Evolutionary conservation across 306 rosid species (phyloP), one percentile per base, ranked within the genome.

Genomic region (Canavalia gladiata): DNA sequence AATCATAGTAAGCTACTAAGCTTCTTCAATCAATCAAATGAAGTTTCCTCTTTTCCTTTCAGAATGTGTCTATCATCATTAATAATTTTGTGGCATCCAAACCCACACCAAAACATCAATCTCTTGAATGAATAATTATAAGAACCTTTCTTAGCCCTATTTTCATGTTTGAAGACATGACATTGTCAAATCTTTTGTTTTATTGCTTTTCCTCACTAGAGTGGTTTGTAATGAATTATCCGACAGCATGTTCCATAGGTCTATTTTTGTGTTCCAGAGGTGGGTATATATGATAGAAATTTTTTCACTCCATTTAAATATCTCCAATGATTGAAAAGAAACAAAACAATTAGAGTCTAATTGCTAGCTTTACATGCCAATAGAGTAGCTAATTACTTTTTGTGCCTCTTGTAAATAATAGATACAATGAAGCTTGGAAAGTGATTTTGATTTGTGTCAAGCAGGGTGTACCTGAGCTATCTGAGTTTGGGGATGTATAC

Each of bases 401-500:
- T 51, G 71, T 43, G 59, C 34, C 65, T 63, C 9, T 13, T 30
- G 47, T 64, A n/a, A 59, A 58, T 12, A 30, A 3, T 57, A 12
- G 68, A 43, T 7, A 37, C 8, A 80, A 43, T 72, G 66, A 71
- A 70, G 51, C 25, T 71, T 31, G 55, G 4, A 42, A 60, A 54
- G 54, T 55, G 78, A 6, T 63, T 80, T 12, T 76, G 41, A 37
- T 73, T 75, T 52, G 50, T 63, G 41, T 60, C 37, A 80, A 68
- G 55, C 84, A 91, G 98, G 97, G 98, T 25, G 83, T 80, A 64
- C 97, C 97, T 10, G 91, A 95, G 79, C 78, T 95, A 59, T 87
- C 98, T 0, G 95, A 90, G 59, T 94, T 70, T 78, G 97, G 98
- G 1, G 95, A 92, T 55, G 89, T 87, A 5, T 90, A 87, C n/a